These are phyloP conservation scores for Pythium sukuiense DNA, from an alignment of 352 stramenopile species.

Conservation along the genomic window DNA sequence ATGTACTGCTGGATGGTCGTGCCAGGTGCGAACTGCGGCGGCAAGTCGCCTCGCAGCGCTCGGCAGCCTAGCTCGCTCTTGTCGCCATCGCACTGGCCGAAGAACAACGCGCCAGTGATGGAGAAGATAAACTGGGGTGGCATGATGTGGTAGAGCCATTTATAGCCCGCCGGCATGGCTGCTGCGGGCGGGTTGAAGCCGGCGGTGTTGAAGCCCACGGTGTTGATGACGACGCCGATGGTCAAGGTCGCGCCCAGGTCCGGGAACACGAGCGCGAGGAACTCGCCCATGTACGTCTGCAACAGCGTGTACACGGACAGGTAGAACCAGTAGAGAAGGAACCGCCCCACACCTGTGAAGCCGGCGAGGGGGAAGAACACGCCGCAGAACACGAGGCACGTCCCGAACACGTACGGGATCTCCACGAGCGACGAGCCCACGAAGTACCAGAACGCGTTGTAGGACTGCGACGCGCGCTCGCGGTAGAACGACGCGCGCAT, in stretches of 20 bases:
- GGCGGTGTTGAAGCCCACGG: conserved; percentile 46
- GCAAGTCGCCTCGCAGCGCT: conserved; percentile 23
- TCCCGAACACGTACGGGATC: conserved; percentile 47
- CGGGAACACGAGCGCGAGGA: conserved; percentile 58
- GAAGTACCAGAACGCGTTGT: conserved; percentile 56
- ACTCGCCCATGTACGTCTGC: conserved; percentile 73
- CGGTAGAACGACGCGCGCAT: conserved; percentile 77
- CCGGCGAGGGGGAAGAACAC: conserved; percentile 78
- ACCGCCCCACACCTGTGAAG: conserved; percentile 33
- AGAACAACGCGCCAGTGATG: conserved; percentile 36
- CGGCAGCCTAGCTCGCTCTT: conserved; percentile 37
- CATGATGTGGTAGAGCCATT: conserved; percentile 42
- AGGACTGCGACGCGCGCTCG: conserved; percentile 79
- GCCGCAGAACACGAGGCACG: conserved; percentile 39
- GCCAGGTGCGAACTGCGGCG: background rate
- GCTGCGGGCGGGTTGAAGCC: conserved; percentile 2
- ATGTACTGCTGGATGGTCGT: conserved; percentile 12
- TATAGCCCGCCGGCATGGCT: conserved; percentile 30
- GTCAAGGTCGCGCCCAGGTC: conserved; percentile 40
- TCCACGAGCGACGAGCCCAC: conserved; percentile 68
- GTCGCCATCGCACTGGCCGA: conserved; percentile 33
- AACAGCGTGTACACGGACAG: conserved; percentile 56
- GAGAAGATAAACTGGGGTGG: conserved; percentile 42
- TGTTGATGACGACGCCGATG: conserved; percentile 39
- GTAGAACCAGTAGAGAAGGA: conserved; percentile 64